Percentiles rank a stretch among this genome's conserved stretches.
phyloP scores from a whole-genome alignment of 768 basidiomycete species.

The Gautieria morchelliformis region DNA sequence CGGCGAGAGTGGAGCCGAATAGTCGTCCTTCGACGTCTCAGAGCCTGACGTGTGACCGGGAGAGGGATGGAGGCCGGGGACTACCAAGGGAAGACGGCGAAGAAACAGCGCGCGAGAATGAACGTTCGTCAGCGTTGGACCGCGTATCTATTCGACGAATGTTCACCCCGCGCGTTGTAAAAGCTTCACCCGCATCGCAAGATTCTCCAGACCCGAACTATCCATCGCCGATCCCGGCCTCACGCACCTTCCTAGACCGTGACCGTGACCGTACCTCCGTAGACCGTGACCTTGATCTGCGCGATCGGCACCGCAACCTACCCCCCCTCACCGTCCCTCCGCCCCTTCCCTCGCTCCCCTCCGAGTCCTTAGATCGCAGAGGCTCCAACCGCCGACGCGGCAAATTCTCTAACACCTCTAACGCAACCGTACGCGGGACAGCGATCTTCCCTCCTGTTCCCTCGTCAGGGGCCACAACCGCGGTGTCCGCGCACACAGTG shows the following conservation, averaged over 20 bases:
- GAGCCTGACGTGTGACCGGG: constrained; percentile 1
- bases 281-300: constrained; percentile 19
- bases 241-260: constrained; percentile 23
- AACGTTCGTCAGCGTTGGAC: constrained; percentile 16
- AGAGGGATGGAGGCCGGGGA: not conserved
- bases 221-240: constrained; percentile 35
- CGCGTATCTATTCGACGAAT: constrained; percentile 37
- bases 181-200: not conserved
- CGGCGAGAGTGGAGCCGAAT: not conserved
- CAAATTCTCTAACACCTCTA: constrained; percentile 36
- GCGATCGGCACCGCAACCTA: constrained; percentile 36
- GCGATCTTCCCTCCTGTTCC: not conserved
- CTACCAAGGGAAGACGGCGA: constrained; percentile 4
- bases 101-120: constrained; percentile 15
- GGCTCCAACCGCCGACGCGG: constrained; percentile 22
- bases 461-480: constrained; percentile 8
- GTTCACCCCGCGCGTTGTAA: constrained; percentile 35
- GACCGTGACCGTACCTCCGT: constrained; percentile 16
- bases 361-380: constrained; percentile 32
- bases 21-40: constrained; percentile 7
- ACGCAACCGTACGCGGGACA: constrained; percentile 33
- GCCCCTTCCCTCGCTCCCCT: constrained; percentile 49
- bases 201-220: constrained; percentile 23
- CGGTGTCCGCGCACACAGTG: constrained; percentile 3
- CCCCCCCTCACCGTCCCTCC: constrained; percentile 46